Percentiles rank a stretch among this genome's conserved stretches.
These are phyloP conservation scores for Filosporella fistucella DNA, from an alignment of 495 filamentous ascomycete species.

Conservation along the genomic window DNA sequence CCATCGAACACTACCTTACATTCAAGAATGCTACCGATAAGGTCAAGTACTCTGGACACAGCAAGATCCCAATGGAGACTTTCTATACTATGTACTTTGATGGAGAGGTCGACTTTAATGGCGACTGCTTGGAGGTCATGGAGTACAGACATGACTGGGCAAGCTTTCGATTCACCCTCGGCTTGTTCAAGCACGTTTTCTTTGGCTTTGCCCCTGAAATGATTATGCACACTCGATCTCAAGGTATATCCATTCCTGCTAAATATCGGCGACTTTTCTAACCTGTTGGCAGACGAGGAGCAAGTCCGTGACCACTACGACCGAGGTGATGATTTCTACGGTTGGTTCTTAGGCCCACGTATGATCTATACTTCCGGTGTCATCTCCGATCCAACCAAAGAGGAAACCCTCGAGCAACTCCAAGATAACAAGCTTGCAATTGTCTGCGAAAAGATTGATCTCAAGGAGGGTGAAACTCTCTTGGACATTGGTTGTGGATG, in stretches of 20 bases:
- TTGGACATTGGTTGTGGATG: constrained; percentile 86
- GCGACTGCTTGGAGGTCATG: constrained; percentile 71
- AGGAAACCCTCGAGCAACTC: constrained; percentile 78
- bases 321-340: constrained; percentile 84
- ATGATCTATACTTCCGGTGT: constrained; percentile 90
- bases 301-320: constrained; percentile 87
- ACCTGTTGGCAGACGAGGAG: constrained; percentile 61
- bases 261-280: background rate
- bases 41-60: constrained; percentile 67
- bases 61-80: constrained; percentile 80
- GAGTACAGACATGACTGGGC: constrained; percentile 90
- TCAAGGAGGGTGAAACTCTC: constrained; percentile 65
- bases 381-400: constrained; percentile 67
- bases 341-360: constrained; percentile 83
- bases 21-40: constrained; percentile 75
- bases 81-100: constrained; percentile 91
- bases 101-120: constrained; percentile 81
- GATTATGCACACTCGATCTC: constrained; percentile 72
- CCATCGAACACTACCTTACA: constrained; percentile 77
- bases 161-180: constrained; percentile 71
- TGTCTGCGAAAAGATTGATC: constrained; percentile 80
- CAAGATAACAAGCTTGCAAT: constrained; percentile 86
- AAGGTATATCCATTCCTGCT: constrained; percentile 53
- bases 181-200: constrained; percentile 66
- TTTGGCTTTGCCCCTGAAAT: constrained; percentile 70